Evolutionary conservation across 1,284 basidiomycete genomes (phyloP).

Genomic region (Ceratobasidium sp.): DNA sequence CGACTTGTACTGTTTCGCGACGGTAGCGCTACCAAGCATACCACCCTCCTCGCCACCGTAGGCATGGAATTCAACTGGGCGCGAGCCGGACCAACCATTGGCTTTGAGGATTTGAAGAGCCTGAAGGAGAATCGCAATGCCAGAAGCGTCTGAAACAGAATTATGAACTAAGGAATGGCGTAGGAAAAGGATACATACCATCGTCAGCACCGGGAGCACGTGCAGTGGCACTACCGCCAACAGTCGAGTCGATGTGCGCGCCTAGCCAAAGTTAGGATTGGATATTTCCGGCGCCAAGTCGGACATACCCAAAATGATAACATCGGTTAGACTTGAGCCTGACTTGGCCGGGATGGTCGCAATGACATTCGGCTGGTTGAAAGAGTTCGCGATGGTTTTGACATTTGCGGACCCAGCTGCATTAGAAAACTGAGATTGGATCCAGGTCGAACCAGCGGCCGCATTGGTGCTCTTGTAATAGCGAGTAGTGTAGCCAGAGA

Average conservation of each 20-base stretch:
- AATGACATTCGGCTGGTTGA: conserved; percentile 46
- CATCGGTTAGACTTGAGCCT: background rate
- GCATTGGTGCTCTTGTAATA: conserved; percentile 46
- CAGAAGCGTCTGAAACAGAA: conserved; percentile 42
- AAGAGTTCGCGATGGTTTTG: conserved; percentile 44
- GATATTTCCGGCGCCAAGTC: background rate
- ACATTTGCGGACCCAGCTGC: conserved; percentile 34
- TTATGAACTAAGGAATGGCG: background rate
- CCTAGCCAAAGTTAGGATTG: conserved; percentile 29
- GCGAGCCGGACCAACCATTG: conserved; percentile 38
- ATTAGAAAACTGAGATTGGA: conserved; percentile 40
- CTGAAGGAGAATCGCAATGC: conserved; percentile 44
- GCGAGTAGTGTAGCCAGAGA: conserved; percentile 47
- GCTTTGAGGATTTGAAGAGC: conserved; percentile 44
- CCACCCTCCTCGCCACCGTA: conserved; percentile 47
- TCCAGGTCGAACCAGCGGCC: conserved; percentile 38
- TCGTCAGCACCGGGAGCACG: conserved; percentile 48
- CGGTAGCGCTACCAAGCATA: conserved; percentile 41
- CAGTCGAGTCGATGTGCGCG: conserved; percentile 48
- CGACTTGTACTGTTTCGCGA: conserved; percentile 43
- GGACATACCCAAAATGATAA: conserved; percentile 23
- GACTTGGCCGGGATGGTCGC: conserved; percentile 21
- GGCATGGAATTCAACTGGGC: conserved; percentile 40
- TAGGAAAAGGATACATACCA: conserved; percentile 7
- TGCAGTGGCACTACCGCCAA: conserved; percentile 34